Percentiles rank a stretch among this genome's conserved stretches.
Conservation (phyloP, 306 rosid species). For the Rosa lucieae region DNA sequence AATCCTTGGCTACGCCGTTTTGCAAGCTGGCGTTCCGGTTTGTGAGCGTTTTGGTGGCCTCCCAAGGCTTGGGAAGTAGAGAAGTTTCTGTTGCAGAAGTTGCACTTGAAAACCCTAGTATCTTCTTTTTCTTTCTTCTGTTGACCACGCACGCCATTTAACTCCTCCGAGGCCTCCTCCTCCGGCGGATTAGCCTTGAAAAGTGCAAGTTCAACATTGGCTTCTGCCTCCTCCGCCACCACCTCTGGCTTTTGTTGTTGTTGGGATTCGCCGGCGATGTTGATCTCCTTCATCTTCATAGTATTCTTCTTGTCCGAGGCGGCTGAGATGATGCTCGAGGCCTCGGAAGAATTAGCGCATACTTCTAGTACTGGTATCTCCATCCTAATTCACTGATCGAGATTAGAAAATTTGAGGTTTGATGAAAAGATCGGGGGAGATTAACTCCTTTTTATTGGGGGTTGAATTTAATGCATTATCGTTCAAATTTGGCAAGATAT, state of each 20-base stretch:
- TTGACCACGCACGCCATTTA: neutral
- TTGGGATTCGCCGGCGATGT: neutral
- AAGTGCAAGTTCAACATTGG: neutral
- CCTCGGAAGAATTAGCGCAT: neutral
- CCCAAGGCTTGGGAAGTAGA: slow-evolving; percentile 3
- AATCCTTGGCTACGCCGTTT: neutral
- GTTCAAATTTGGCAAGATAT: neutral
- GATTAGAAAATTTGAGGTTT: neutral
- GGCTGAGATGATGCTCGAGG: neutral
- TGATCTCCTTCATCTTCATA: slow-evolving; percentile 1
- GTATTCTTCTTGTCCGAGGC: neutral
- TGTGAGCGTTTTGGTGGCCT: slow-evolving; percentile 10
- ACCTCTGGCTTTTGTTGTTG: neutral
- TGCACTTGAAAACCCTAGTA: slow-evolving; percentile 6
- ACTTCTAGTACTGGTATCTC: neutral
- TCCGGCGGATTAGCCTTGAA: neutral
- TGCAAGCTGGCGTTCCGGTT: neutral
- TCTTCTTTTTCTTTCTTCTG: neutral
- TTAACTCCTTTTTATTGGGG: neutral
- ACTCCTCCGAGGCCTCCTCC: neutral
- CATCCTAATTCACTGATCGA: neutral
- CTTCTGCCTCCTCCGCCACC: neutral
- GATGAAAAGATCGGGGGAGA: neutral
- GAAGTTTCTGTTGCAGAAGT: slow-evolving; percentile 11
- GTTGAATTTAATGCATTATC: neutral